Evolutionary conservation across 1,139 yeast species (phyloP).

Genomic region (Arxiozyma slooffiae): DNA sequence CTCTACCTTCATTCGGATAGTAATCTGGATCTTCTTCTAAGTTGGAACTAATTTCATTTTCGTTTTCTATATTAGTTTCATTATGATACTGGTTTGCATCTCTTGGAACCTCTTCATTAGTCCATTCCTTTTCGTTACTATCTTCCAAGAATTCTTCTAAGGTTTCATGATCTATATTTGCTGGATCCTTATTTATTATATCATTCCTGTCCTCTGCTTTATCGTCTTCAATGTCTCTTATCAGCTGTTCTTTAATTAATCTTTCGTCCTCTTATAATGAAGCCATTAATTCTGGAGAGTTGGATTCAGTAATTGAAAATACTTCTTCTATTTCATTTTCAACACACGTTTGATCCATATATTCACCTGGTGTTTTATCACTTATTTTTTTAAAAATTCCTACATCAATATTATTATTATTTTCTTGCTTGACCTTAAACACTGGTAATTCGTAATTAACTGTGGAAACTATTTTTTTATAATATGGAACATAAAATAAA

Average conservation of each 20-base stretch:
- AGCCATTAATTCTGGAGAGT: background rate
- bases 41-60: no score
- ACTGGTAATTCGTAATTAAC: background rate
- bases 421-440: background rate
- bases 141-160: background rate
- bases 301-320: background rate
- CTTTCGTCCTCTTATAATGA: background rate
- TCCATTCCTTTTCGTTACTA: background rate
- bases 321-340: background rate
- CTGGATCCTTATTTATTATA: background rate
- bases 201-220: background rate
- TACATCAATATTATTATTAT: constrained; percentile 2
- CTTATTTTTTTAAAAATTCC: constrained; percentile 1
- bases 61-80: background rate
- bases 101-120: background rate
- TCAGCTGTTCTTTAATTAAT: background rate
- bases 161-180: background rate
- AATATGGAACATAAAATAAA: constrained; percentile 3
- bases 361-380: background rate
- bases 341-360: background rate
- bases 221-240: background rate
- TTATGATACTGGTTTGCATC: background rate
- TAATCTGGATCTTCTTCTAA: no score
- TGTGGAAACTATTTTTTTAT: constrained; percentile 1
- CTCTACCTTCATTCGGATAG: no score